These are phyloP conservation scores for Aspergillus sclerotioniger DNA, from an alignment of 495 filamentous ascomycete species.

Conservation along the genomic window DNA sequence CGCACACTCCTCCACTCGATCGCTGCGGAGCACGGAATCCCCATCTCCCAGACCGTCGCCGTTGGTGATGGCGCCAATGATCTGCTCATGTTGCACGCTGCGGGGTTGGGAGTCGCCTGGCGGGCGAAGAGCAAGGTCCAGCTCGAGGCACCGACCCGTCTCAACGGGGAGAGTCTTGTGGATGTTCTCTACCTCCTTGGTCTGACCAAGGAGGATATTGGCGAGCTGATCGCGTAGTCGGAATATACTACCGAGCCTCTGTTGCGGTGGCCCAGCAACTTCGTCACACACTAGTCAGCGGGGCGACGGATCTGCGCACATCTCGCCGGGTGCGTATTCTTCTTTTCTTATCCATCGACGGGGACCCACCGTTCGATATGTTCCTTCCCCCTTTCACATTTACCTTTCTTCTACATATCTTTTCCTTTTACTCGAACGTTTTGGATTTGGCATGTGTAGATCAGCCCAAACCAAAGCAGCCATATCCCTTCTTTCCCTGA, in stretches of 20 bases:
- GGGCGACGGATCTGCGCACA: neutral
- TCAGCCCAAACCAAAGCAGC: neutral
- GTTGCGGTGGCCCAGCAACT: neutral
- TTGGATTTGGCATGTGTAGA: slow-evolving; percentile 2
- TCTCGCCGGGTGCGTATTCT: neutral
- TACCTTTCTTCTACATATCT: neutral
- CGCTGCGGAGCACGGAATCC: slow-evolving; percentile 67
- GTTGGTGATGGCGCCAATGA: slow-evolving; percentile 97
- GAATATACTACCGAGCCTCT: neutral
- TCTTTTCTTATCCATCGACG: neutral
- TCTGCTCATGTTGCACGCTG: slow-evolving; percentile 83
- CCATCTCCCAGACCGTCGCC: slow-evolving; percentile 73
- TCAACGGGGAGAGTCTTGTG: slow-evolving; percentile 76
- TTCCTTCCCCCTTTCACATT: neutral
- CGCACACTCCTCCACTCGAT: slow-evolving; percentile 72
- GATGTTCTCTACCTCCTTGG: slow-evolving; percentile 87
- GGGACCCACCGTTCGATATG: neutral
- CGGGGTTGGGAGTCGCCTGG: slow-evolving; percentile 89
- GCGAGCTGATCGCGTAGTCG: slow-evolving; percentile 37
- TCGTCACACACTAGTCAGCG: neutral
- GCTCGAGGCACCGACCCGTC: slow-evolving; percentile 72
- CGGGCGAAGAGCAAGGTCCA: slow-evolving; percentile 93
- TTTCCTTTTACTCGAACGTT: neutral
- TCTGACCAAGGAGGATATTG: slow-evolving; percentile 63
- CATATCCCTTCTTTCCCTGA: neutral